Base-by-base conservation (phyloP, 2,329 filamentous ascomycete genomes). In the Fusarium udum region DNA sequence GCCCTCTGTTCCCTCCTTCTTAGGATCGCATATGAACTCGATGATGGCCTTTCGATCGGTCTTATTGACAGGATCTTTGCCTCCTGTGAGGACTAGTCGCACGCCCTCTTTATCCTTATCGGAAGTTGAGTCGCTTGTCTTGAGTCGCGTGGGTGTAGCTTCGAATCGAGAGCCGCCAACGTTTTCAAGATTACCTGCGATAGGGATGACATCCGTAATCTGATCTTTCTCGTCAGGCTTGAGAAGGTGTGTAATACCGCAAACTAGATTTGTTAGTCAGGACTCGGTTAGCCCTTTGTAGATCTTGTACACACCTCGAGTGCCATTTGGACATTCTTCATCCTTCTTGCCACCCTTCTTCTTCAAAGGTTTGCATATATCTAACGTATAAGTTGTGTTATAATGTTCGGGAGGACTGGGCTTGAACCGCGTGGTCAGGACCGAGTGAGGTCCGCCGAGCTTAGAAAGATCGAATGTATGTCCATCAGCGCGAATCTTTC, bases 351-450 rank as follows among this genome's bases (percentile, higher is more conserved):
- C 88, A 48, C 88, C 89, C 56, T 86, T 87, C 79, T 89, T 88
- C 80, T 89, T 88, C 73, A 97, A 83, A 12, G 89, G 86, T 59
- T 85, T 83, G 83, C 94, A 97, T 55, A 97, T 86, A 77, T 97
- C 92, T 64, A 97, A 80, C 2, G 93, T 95, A 81, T 94, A 97
- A 48, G 93, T 95, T 32, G 91, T 94, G 81, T 96, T 96, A 64
- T 75, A 75, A 59, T 82, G 78, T 68, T 85, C 86, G 34, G 89
- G 84, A 22, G 85, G 85, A 22, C 85, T 87, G 26, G 87, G 86
- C 39, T 87, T 82, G 71, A 86, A 84, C 75, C 85, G 85, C 77
- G 84, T 85, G 55, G 89, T 89, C 61, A 93, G 87, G 42, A 94
- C 90, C 1, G 90, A 89, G 80, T 92, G 92, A 39, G 92, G 91